A percentile compares a stretch with the other conserved stretches of the same genome.
Conservation (phyloP, 2,329 filamentous ascomycete species). For the Cordyceps javanica region DNA sequence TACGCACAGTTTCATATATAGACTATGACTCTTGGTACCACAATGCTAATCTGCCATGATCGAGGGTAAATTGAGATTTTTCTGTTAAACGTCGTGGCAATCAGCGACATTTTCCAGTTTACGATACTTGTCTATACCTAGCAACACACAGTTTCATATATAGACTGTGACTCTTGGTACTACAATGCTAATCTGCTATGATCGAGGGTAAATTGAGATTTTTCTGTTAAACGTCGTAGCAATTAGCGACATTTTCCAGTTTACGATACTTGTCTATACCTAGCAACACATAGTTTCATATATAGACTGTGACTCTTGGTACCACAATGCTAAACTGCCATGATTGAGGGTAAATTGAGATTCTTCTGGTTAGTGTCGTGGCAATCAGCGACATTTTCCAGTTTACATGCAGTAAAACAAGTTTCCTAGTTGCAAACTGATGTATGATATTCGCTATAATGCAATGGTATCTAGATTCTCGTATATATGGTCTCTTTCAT, state of each 20-base stretch:
- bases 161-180: neutral
- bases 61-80: no score
- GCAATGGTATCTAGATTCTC: conserved; percentile 1
- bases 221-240: no score
- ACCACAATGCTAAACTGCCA: neutral
- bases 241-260: neutral
- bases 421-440: neutral
- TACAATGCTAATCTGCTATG: neutral
- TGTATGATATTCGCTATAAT: neutral
- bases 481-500: neutral
- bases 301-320: neutral
- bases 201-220: no score
- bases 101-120: no score
- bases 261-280: no score
- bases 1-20: no score
- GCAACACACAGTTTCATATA: no score
- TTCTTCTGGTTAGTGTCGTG: neutral
- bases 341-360: neutral
- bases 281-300: no score
- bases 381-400: neutral
- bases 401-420: no score
- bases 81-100: no score
- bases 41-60: no score
- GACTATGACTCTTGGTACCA: neutral
- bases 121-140: no score